phyloP scores from a whole-genome alignment of 495 filamentous ascomycete species.

The Penicillium manginii region DNA sequence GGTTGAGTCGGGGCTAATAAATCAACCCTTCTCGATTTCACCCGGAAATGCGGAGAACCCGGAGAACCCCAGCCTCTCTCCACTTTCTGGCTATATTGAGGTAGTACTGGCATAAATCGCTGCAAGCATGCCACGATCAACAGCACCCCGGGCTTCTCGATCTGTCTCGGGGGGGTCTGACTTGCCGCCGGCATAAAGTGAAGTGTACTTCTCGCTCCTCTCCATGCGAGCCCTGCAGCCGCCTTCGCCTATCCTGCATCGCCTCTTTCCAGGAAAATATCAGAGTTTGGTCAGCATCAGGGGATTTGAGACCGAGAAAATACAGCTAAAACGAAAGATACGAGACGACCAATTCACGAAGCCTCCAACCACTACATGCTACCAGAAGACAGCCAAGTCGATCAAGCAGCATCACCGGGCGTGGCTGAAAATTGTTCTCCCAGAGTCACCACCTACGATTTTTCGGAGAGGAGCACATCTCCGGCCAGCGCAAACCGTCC shows the following conservation, averaged over 20 bases:
- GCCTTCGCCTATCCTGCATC: conserved; percentile 39
- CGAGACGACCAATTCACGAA: neutral
- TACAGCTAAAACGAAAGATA: neutral
- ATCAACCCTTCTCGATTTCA: too few species aligned
- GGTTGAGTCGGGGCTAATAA: too few species aligned
- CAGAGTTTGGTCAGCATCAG: conserved; percentile 20
- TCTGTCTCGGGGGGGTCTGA: conserved; percentile 35
- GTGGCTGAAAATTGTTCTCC: too few species aligned
- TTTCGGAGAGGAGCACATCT: too few species aligned
- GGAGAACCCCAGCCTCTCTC: too few species aligned
- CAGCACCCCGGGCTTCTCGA: neutral
- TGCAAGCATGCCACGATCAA: neutral
- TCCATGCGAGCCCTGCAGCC: conserved; percentile 37
- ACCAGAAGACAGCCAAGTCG: too few species aligned
- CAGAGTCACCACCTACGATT: too few species aligned
- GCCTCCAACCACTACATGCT: neutral
- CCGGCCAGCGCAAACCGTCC: too few species aligned
- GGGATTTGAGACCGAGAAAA: neutral
- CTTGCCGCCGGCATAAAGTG: conserved; percentile 41
- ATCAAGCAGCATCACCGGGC: too few species aligned
- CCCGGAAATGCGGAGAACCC: too few species aligned
- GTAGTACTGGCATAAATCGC: neutral
- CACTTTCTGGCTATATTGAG: neutral
- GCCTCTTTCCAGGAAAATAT: conserved; percentile 42
- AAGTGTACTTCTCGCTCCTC: conserved; percentile 33